Evolutionary conservation across 768 basidiomycete genomes (phyloP).

Genomic region (Trametes villosa): DNA sequence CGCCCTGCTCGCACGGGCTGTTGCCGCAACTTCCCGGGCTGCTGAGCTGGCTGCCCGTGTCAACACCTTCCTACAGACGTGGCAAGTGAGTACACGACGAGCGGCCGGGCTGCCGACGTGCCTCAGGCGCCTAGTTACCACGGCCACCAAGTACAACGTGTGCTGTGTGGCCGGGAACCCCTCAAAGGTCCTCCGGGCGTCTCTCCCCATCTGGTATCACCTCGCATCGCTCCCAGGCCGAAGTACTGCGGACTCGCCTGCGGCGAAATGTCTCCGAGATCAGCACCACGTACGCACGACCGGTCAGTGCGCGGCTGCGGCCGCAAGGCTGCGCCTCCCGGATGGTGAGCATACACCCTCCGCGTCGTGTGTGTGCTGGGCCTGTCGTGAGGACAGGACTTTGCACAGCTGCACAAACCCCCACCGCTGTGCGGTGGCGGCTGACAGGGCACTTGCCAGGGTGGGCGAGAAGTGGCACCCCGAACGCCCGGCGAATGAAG

Average conservation of each 20-base stretch:
- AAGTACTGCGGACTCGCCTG: neutral
- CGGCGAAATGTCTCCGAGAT: neutral
- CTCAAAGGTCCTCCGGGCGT: neutral
- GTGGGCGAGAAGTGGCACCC: neutral
- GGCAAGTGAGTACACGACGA: neutral
- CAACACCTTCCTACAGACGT: constrained; percentile 4
- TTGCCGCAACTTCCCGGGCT: neutral
- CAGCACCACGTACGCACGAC: neutral
- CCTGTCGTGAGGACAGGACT: neutral
- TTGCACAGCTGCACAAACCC: neutral
- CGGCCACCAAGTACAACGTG: neutral
- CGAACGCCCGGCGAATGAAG: neutral
- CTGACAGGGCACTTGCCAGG: neutral
- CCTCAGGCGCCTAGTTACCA: neutral
- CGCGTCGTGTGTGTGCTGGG: neutral
- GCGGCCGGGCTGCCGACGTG: neutral
- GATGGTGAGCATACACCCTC: neutral
- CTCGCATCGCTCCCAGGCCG: neutral
- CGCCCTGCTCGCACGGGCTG: neutral
- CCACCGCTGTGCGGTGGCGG: neutral
- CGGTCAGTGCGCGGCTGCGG: neutral
- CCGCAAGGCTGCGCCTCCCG: too few species aligned
- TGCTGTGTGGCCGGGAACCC: neutral
- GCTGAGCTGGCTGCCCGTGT: neutral
- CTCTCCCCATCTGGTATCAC: neutral